These are phyloP conservation scores for Favolaschia claudopus DNA, from an alignment of 768 basidiomycete genomes.

Conservation along the genomic window DNA sequence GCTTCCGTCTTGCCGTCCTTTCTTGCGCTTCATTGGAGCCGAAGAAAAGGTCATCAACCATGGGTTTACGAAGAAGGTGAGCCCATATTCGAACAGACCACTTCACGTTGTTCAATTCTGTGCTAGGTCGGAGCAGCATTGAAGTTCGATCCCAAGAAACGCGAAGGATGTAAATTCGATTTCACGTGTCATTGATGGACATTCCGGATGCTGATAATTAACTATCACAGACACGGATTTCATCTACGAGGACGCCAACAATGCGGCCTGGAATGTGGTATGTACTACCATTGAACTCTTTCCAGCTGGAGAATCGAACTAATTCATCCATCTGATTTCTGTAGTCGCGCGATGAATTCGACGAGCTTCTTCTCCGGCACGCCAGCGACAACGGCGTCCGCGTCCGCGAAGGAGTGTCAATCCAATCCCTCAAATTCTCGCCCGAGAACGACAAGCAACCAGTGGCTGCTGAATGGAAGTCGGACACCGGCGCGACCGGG, in stretches of 20 bases:
- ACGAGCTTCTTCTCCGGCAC: conserved; percentile 63
- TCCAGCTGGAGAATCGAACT: too few relatives aligned
- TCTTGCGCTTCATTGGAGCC: conserved; percentile 46
- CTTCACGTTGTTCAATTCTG: not conserved
- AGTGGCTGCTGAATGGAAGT: conserved; percentile 46
- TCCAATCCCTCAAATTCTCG: conserved; percentile 54
- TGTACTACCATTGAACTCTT: too few relatives aligned
- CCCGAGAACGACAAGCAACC: conserved; percentile 39
- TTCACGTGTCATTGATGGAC: not conserved
- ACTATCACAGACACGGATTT: conserved; percentile 62
- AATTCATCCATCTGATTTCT: too few relatives aligned
- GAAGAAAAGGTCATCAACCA: conserved; percentile 40
- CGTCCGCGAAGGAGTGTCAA: conserved; percentile 56
- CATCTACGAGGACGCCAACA: conserved; percentile 53
- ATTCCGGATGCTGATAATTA: too few relatives aligned
- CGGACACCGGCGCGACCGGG: conserved; percentile 41
- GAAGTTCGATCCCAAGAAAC: conserved; percentile 45
- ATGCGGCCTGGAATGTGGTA: conserved; percentile 70
- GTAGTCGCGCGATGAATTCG: conserved; percentile 63
- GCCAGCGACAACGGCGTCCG: conserved; percentile 53
- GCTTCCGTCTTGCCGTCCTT: conserved; percentile 44
- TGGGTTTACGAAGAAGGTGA: conserved; percentile 44
- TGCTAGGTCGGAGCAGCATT: conserved; percentile 48
- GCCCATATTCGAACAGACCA: not conserved
- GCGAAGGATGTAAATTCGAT: conserved; percentile 44